These are phyloP conservation scores for Botrytis sinoallii DNA, from an alignment of 2,329 filamentous ascomycete species.

Conservation along the genomic window DNA sequence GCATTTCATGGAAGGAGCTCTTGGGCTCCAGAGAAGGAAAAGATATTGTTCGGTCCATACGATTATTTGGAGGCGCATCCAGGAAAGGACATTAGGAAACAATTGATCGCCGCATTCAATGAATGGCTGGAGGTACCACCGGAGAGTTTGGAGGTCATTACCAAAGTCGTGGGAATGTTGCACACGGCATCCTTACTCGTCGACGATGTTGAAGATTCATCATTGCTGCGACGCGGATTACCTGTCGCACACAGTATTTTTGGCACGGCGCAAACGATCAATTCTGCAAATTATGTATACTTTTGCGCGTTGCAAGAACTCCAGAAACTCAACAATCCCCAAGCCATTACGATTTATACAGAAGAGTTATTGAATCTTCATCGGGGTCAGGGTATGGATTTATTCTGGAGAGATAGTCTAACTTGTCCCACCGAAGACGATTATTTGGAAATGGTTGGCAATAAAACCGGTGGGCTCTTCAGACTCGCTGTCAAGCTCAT, in stretches of 20 bases:
- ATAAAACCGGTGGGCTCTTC: constrained; percentile 88
- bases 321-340: constrained; percentile 64
- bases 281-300: constrained; percentile 87
- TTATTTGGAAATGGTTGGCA: constrained; percentile 90
- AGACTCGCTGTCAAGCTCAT: constrained; percentile 82
- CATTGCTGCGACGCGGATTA: constrained; percentile 70
- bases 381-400: constrained; percentile 84
- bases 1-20: constrained; percentile 35
- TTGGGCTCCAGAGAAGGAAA: constrained; percentile 74
- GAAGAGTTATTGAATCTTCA: constrained; percentile 84
- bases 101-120: constrained; percentile 79
- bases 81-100: constrained; percentile 79
- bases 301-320: constrained; percentile 76
- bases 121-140: constrained; percentile 72
- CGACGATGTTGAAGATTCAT: constrained; percentile 85
- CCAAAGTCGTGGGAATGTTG: constrained; percentile 77
- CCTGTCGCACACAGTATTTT: constrained; percentile 84
- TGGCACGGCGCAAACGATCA: constrained; percentile 83
- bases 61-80: constrained; percentile 77
- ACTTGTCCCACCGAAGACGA: constrained; percentile 83
- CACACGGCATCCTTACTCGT: constrained; percentile 81
- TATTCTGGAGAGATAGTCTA: constrained; percentile 84
- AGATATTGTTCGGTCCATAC: constrained; percentile 72
- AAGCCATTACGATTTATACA: constrained; percentile 67
- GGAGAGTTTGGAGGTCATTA: constrained; percentile 69